A percentile compares a stretch with the other conserved stretches of the same genome.
Evolutionary conservation across 2,329 filamentous ascomycete genomes (phyloP).

Genomic region (Pezicula rhizophila): DNA sequence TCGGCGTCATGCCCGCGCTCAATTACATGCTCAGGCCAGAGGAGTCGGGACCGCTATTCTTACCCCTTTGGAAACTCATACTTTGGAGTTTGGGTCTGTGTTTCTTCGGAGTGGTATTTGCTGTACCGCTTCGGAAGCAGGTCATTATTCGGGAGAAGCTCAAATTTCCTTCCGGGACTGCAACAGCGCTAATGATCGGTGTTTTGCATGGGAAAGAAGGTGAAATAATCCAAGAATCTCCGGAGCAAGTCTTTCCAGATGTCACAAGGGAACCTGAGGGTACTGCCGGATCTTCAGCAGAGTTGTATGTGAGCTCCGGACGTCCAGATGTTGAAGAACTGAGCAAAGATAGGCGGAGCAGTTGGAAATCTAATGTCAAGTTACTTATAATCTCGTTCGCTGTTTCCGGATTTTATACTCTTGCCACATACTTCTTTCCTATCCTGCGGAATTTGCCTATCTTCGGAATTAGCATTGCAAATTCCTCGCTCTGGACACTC

Average conservation of each 20-base stretch:
- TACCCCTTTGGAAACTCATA: conserved; percentile 72
- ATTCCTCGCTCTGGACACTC: conserved; percentile 87
- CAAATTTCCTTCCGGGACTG: conserved; percentile 92
- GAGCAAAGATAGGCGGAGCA: conserved; percentile 17
- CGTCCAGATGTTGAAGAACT: conserved; percentile 19
- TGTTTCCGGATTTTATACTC: conserved; percentile 61
- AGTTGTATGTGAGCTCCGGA: conserved; percentile 5
- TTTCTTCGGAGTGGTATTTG: conserved; percentile 95
- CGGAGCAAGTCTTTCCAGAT: conserved; percentile 7
- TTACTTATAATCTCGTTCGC: conserved; percentile 49
- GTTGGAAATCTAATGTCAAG: conserved; percentile 28
- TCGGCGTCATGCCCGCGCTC: conserved; percentile 88
- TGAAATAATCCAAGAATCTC: conserved; percentile 23
- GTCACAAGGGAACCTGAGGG: not conserved
- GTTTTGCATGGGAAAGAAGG: conserved; percentile 68
- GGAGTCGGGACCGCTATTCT: conserved; percentile 70
- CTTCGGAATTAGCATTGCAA: conserved; percentile 68
- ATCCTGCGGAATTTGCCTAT: conserved; percentile 79
- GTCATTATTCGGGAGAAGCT: conserved; percentile 90
- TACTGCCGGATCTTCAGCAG: not conserved
- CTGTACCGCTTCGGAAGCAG: conserved; percentile 81
- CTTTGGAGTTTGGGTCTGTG: conserved; percentile 90
- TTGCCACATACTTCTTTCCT: conserved; percentile 86
- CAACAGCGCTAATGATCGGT: conserved; percentile 86
- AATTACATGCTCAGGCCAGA: conserved; percentile 74